Evolutionary conservation across 768 basidiomycete species (phyloP).

Genomic region (Scleroderma bovista): DNA sequence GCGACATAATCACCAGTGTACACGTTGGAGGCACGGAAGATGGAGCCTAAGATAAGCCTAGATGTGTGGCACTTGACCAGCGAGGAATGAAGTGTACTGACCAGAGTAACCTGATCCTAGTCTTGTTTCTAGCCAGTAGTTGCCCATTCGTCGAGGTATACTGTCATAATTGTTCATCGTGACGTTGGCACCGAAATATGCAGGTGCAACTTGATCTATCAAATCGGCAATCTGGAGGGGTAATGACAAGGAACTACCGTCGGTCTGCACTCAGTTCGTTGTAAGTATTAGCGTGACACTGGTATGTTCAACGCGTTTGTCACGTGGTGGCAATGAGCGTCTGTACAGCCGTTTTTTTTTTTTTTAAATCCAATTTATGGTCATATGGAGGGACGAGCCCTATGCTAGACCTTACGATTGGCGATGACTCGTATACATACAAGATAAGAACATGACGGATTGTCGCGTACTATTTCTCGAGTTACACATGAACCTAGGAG

Average conservation of each 20-base stretch:
- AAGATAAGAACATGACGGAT: no score
- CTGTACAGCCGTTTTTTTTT: no score
- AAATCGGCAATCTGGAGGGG: background rate
- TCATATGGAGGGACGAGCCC: no score
- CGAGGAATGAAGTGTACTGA: slow-evolving; percentile 22
- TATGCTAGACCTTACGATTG: no score
- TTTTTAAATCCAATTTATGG: no score
- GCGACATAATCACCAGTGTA: slow-evolving; percentile 58
- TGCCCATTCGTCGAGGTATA: slow-evolving; percentile 42
- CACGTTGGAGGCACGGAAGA: slow-evolving; percentile 57
- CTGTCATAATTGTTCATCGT: slow-evolving; percentile 13
- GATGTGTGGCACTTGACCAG: background rate
- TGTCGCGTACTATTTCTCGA: no score
- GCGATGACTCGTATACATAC: no score
- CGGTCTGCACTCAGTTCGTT: no score
- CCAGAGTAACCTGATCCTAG: slow-evolving; percentile 76
- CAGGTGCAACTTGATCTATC: background rate
- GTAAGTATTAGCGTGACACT: no score
- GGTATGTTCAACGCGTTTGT: no score
- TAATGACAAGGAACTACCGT: background rate
- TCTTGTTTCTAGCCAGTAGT: slow-evolving; percentile 53
- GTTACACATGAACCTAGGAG: no score
- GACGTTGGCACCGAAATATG: background rate
- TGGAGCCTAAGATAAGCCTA: slow-evolving; percentile 49
- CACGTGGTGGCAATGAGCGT: no score